Conservation (phyloP, 345 rosid genomes). For the Capsella bursapastoris region DNA sequence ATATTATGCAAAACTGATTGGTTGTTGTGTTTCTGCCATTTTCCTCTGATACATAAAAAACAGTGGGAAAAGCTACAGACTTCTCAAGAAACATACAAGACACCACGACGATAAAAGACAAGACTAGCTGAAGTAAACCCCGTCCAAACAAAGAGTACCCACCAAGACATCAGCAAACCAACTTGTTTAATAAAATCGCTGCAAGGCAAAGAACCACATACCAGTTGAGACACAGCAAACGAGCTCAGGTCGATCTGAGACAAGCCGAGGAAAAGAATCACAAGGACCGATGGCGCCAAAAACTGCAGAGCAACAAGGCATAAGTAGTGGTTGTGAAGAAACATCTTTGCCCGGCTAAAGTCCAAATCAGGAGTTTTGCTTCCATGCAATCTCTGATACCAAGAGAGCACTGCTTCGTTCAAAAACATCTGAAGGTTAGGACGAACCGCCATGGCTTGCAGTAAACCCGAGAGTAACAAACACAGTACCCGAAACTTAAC, state of each 20-base stretch:
- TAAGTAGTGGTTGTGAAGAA: slow-evolving; percentile 84
- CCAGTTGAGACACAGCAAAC: slow-evolving; percentile 44
- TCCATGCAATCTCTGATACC: slow-evolving; percentile 93
- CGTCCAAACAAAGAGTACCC: slow-evolving; percentile 79
- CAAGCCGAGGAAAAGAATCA: slow-evolving; percentile 66
- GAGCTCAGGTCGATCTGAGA: slow-evolving; percentile 63
- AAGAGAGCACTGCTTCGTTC: slow-evolving; percentile 88
- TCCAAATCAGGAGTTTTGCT: slow-evolving; percentile 89
- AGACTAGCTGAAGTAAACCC: slow-evolving; percentile 63
- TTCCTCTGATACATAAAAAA: slow-evolving; percentile 18
- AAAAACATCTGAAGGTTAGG: slow-evolving; percentile 84
- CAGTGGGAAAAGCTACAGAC: neutral
- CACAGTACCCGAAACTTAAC: slow-evolving; percentile 57
- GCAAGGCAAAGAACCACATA: slow-evolving; percentile 65
- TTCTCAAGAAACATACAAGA: slow-evolving; percentile 67
- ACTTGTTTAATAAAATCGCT: slow-evolving; percentile 54
- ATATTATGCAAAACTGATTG: slow-evolving; percentile 39
- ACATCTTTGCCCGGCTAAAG: slow-evolving; percentile 90
- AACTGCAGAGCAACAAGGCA: slow-evolving; percentile 82
- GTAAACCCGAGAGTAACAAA: slow-evolving; percentile 57
- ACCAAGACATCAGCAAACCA: slow-evolving; percentile 84
- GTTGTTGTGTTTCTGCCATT: slow-evolving; percentile 10
- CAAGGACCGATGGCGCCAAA: slow-evolving; percentile 64
- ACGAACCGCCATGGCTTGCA: slow-evolving; percentile 68
- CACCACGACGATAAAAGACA: slow-evolving; percentile 68